phyloP scores from a whole-genome alignment of 108 stramenopile genomes.

The Nitzschia sp. region DNA sequence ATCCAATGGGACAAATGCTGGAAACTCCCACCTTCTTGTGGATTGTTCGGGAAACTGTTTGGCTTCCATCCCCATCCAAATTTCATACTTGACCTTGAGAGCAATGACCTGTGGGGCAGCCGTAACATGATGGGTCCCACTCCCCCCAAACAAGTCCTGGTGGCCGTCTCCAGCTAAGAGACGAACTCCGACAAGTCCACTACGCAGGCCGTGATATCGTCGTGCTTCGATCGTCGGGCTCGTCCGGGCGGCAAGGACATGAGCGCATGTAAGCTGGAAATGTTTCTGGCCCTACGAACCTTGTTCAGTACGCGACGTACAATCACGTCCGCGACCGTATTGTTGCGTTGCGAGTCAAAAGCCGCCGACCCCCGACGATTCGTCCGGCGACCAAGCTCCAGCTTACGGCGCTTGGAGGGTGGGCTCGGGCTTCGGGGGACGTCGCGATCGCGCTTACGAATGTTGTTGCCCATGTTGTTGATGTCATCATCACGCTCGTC shows the following conservation, averaged over 20 bases:
- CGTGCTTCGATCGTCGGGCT: conserved; percentile 83
- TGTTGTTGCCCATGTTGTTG: no score
- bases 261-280: conserved; percentile 74
- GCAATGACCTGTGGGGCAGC: no score
- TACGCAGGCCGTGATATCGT: conserved; percentile 86
- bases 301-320: conserved; percentile 84
- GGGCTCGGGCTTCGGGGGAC: conserved; percentile 37
- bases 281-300: conserved; percentile 77
- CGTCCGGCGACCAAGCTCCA: conserved; percentile 24
- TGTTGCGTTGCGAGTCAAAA: conserved; percentile 38
- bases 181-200: conserved; percentile 75
- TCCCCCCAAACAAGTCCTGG: no score
- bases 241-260: conserved; percentile 82
- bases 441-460: conserved; percentile 38
- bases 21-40: no score
- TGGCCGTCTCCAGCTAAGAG: no score
- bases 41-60: no score
- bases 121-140: no score
- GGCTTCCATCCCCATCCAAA: no score
- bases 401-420: conserved; percentile 51
- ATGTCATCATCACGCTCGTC: conserved; percentile 24
- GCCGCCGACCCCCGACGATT: conserved; percentile 25
- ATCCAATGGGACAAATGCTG: no score
- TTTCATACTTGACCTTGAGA: no score
- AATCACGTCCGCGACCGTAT: conserved; percentile 81